Conservation (phyloP, 73 alveolate genomes). For the Paramecium sonneborni region DNA sequence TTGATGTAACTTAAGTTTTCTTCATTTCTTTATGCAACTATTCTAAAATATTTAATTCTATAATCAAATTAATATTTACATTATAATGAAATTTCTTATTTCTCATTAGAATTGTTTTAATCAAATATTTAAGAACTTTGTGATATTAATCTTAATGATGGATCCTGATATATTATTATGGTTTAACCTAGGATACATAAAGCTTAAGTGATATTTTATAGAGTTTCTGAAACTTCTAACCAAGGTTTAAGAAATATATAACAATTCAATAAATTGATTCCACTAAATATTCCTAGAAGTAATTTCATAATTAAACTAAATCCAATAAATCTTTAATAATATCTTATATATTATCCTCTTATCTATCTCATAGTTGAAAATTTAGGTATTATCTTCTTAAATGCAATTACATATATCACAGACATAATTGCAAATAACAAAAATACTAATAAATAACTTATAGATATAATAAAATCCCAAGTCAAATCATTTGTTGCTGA, state of each 20-base stretch:
- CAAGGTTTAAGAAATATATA: not conserved
- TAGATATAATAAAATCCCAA: not conserved
- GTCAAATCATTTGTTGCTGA: not conserved
- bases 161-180: not conserved
- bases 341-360: slow-evolving; percentile 33
- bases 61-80: not conserved
- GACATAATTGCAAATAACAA: not conserved
- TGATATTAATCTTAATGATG: not conserved
- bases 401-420: not conserved
- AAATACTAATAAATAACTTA: not conserved
- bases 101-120: not conserved
- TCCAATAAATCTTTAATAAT: slow-evolving; percentile 15
- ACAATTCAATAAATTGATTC: slow-evolving; percentile 22
- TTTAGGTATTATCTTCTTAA: slow-evolving; percentile 19
- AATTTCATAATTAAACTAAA: not conserved
- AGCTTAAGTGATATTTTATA: not conserved
- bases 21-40: slow-evolving; percentile 35
- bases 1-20: not conserved
- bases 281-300: not conserved
- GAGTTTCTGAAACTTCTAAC: not conserved
- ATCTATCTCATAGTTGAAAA: not conserved
- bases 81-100: not conserved
- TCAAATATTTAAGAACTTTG: not conserved
- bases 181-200: not conserved
- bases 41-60: not conserved